Evolutionary conservation across 208 protist species (phyloP).

Genomic region (Novymonas esmeraldas): DNA sequence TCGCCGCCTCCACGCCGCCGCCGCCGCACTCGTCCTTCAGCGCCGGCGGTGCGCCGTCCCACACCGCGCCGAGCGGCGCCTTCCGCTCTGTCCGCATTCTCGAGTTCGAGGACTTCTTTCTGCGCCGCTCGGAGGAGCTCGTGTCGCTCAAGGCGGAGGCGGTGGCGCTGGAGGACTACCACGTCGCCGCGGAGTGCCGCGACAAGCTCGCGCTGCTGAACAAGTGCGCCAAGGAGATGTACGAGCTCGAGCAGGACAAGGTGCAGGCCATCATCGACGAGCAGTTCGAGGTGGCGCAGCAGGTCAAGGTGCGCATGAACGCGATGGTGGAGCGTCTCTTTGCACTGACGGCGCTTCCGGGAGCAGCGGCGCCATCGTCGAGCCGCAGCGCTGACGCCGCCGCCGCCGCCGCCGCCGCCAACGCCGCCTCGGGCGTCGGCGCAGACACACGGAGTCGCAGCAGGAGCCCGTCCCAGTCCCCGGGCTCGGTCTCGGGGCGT

Average conservation of each 20-base stretch:
- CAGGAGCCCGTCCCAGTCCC: background rate
- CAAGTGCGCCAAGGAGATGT: constrained; percentile 57
- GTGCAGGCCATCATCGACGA: constrained; percentile 91
- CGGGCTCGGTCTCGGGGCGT: too few relatives aligned
- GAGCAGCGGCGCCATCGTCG: background rate
- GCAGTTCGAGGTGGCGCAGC: constrained; percentile 84
- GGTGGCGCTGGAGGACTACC: constrained; percentile 69
- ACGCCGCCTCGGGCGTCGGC: background rate
- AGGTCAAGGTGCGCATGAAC: constrained; percentile 77
- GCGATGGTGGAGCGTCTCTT: constrained; percentile 57
- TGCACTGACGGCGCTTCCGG: constrained; percentile 48
- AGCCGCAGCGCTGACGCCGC: background rate
- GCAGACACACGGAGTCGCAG: too few relatives aligned
- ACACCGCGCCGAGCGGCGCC: constrained; percentile 3
- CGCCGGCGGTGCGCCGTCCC: background rate
- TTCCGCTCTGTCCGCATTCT: constrained; percentile 84
- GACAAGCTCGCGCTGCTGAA: constrained; percentile 82
- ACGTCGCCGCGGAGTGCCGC: constrained; percentile 57
- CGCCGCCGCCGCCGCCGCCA: background rate
- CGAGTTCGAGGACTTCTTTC: constrained; percentile 89
- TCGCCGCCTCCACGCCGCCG: background rate
- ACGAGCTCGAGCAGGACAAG: constrained; percentile 87
- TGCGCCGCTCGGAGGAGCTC: constrained; percentile 80
- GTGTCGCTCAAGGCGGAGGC: constrained; percentile 83
- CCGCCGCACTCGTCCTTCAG: background rate